Percentiles rank a stretch among this genome's conserved stretches.
Evolutionary conservation across 306 rosid genomes (phyloP).

Genomic region (Cyamopsis tetragonoloba): DNA sequence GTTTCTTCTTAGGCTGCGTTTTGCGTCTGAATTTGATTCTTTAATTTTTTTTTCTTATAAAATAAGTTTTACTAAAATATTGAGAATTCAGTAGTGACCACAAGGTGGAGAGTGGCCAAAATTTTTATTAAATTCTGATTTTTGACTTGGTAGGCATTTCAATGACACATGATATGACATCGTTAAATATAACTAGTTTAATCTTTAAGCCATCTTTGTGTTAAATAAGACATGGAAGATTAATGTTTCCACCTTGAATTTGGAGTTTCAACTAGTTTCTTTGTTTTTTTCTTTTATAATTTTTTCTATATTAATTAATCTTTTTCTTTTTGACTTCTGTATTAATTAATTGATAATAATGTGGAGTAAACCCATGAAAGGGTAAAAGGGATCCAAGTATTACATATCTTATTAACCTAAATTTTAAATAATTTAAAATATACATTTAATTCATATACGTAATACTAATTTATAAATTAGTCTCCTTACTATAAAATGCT

Average conservation of each 20-base stretch:
- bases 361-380: neutral
- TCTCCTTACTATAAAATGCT: too few relatives aligned
- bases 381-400: too few relatives aligned
- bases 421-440: too few relatives aligned
- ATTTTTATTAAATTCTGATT: constrained; percentile 23
- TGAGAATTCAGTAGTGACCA: constrained; percentile 31
- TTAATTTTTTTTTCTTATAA: too few relatives aligned
- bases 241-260: neutral
- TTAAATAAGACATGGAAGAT: neutral
- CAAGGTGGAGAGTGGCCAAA: constrained; percentile 35
- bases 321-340: too few relatives aligned
- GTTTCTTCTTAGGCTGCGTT: constrained; percentile 35
- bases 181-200: constrained; percentile 9
- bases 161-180: constrained; percentile 26
- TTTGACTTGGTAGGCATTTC: constrained; percentile 29
- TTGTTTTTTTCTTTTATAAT: too few relatives aligned
- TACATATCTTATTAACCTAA: too few relatives aligned
- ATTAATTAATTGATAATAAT: too few relatives aligned
- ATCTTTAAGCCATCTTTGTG: constrained; percentile 1
- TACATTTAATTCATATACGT: too few relatives aligned
- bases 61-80: neutral
- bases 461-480: too few relatives aligned
- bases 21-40: constrained; percentile 36
- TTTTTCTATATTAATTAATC: neutral
- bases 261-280: neutral